Conservation (phyloP, 2,329 filamentous ascomycete species). For the Colletotrichum noveboracense region DNA sequence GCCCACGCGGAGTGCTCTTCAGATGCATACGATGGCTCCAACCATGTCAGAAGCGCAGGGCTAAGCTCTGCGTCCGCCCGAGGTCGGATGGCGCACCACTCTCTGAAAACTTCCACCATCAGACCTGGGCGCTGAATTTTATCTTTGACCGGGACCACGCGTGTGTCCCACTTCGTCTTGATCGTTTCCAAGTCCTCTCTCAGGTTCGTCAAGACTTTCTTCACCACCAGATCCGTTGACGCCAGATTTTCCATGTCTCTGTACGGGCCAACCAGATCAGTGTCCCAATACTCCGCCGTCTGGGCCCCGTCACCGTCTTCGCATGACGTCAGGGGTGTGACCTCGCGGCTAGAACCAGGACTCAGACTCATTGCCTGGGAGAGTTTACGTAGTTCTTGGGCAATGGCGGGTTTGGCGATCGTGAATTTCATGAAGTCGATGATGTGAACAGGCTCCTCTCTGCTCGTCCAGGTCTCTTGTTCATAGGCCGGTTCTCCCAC, state of each 20-base stretch:
- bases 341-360: background rate
- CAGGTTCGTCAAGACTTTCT: conserved; percentile 37
- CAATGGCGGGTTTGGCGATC: conserved; percentile 50
- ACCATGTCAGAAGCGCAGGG: conserved; percentile 25
- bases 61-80: background rate
- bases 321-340: background rate
- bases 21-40: conserved; percentile 32
- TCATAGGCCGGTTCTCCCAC: conserved; percentile 50
- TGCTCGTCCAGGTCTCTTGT: conserved; percentile 32
- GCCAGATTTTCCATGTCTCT: conserved; percentile 37
- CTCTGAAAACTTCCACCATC: conserved; percentile 40
- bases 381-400: conserved; percentile 39
- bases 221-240: conserved; percentile 30
- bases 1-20: conserved; percentile 40
- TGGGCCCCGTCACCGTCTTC: background rate
- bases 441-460: conserved; percentile 49
- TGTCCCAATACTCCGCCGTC: conserved; percentile 34
- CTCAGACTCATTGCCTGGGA: conserved; percentile 15
- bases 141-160: background rate
- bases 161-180: conserved; percentile 34
- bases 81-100: conserved; percentile 47
- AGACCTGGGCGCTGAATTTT: conserved; percentile 26
- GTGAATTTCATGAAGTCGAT: conserved; percentile 67
- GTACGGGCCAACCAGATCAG: conserved; percentile 37
- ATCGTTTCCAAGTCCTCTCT: conserved; percentile 35